Percentiles rank a stretch among this genome's conserved stretches.
These are phyloP conservation scores for Thelonectria discophora DNA, from an alignment of 2,329 filamentous ascomycete species.

Conservation along the genomic window DNA sequence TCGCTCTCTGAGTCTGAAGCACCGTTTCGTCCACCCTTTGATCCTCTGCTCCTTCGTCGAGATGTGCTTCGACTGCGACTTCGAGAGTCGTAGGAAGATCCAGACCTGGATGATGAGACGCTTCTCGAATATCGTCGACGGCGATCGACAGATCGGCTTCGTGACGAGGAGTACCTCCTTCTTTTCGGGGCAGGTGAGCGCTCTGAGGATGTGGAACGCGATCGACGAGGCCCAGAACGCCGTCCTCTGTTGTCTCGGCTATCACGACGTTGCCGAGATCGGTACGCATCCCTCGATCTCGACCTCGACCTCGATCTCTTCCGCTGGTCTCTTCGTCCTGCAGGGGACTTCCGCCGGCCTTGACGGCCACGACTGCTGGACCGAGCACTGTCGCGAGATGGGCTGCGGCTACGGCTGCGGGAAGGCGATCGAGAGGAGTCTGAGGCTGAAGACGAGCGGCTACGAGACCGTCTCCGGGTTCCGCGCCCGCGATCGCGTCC, in stretches of 20 bases:
- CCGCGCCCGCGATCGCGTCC: conserved; percentile 56
- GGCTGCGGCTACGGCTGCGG: conserved; percentile 43
- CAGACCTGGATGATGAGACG: conserved; percentile 53
- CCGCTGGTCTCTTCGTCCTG: conserved; percentile 45
- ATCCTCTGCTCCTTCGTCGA: conserved; percentile 30
- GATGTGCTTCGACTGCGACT: conserved; percentile 40
- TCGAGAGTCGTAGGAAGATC: conserved; percentile 47
- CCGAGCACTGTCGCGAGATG: conserved; percentile 44
- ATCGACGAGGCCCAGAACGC: conserved; percentile 38
- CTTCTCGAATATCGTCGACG: conserved; percentile 50
- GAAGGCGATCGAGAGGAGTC: conserved; percentile 47
- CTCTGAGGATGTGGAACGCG: conserved; percentile 49
- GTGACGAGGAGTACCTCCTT: conserved; percentile 59
- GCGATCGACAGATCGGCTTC: conserved; percentile 56
- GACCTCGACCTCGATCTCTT: conserved; percentile 52
- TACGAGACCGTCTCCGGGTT: conserved; percentile 43
- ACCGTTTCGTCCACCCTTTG: conserved; percentile 21
- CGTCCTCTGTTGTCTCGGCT: conserved; percentile 36
- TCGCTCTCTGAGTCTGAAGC: conserved; percentile 28
- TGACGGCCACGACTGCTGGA: conserved; percentile 48
- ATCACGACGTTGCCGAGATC: conserved; percentile 36
- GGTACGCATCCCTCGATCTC: conserved; percentile 43
- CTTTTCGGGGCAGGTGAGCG: conserved; percentile 59
- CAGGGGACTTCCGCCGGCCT: conserved; percentile 46
- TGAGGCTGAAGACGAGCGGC: conserved; percentile 48